phyloP scores from a whole-genome alignment of 2,329 filamentous ascomycete species.

The Pyrenochaeta sp. region DNA sequence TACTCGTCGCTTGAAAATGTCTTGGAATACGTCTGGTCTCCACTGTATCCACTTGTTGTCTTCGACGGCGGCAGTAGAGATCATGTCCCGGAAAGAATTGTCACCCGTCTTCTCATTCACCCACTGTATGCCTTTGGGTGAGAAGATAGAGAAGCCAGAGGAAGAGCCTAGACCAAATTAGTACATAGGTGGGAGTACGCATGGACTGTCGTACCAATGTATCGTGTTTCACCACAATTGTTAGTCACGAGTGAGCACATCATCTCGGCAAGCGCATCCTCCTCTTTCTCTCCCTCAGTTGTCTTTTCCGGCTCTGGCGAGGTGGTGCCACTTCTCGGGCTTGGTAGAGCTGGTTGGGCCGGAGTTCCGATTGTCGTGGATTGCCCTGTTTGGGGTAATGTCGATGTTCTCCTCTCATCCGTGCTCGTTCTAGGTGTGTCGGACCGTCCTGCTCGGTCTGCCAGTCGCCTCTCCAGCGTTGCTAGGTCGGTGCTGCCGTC shows the following conservation, averaged over 20 bases:
- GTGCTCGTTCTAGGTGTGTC: slow-evolving; percentile 29
- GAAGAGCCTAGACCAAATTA: slow-evolving; percentile 74
- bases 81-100: slow-evolving; percentile 92
- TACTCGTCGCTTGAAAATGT: slow-evolving; percentile 85
- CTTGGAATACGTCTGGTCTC: slow-evolving; percentile 96
- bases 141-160: slow-evolving; percentile 98
- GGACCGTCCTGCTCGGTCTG: slow-evolving; percentile 56
- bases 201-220: slow-evolving; percentile 73
- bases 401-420: slow-evolving; percentile 44
- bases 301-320: slow-evolving; percentile 61
- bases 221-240: slow-evolving; percentile 91
- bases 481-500: slow-evolving; percentile 86
- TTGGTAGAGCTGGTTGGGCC: slow-evolving; percentile 56
- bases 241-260: slow-evolving; percentile 99
- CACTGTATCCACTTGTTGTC: slow-evolving; percentile 97
- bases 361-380: slow-evolving; percentile 48
- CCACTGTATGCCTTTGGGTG: slow-evolving; percentile 97
- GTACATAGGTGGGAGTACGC: neutral
- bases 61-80: slow-evolving; percentile 83
- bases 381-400: slow-evolving; percentile 49
- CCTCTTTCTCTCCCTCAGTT: slow-evolving; percentile 62
- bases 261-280: slow-evolving; percentile 92
- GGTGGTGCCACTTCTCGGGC: slow-evolving; percentile 60
- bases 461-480: slow-evolving; percentile 79
- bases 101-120: slow-evolving; percentile 99